Percentiles rank a stretch among this genome's conserved stretches.
Evolutionary conservation across 371 early-diverging fungal genomes (phyloP).

Genomic region (Mortierella polycephala): DNA sequence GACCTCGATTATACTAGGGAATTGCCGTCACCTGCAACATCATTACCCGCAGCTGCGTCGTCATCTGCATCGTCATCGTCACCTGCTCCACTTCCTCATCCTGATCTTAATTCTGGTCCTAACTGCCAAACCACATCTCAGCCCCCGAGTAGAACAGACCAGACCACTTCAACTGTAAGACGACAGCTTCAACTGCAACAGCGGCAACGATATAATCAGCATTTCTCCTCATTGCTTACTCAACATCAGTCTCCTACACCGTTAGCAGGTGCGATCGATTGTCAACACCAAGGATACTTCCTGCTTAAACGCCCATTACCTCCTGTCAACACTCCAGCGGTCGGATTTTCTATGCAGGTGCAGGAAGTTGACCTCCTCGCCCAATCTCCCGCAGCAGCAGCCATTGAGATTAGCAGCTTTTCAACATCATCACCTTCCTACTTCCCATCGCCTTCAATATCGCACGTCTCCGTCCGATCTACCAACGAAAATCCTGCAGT

Average conservation of each 20-base stretch:
- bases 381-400: background rate
- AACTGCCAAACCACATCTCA: slow-evolving; percentile 29
- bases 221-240: background rate
- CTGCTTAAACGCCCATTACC: too few species aligned
- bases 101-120: slow-evolving; percentile 18
- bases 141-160: background rate
- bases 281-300: too few species aligned
- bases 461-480: background rate
- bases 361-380: background rate
- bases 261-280: background rate
- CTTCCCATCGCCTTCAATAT: background rate
- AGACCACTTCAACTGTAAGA: slow-evolving; percentile 1
- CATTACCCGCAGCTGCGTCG: slow-evolving; percentile 6
- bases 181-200: background rate
- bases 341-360: background rate
- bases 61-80: slow-evolving; percentile 13
- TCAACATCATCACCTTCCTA: background rate
- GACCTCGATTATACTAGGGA: background rate
- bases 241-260: background rate
- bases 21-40: background rate
- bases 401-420: background rate
- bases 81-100: background rate
- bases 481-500: background rate
- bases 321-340: too few species aligned
- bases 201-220: background rate